phyloP scores from a whole-genome alignment of 2,329 filamentous ascomycete genomes.

The Arthrocladium fulminans region DNA sequence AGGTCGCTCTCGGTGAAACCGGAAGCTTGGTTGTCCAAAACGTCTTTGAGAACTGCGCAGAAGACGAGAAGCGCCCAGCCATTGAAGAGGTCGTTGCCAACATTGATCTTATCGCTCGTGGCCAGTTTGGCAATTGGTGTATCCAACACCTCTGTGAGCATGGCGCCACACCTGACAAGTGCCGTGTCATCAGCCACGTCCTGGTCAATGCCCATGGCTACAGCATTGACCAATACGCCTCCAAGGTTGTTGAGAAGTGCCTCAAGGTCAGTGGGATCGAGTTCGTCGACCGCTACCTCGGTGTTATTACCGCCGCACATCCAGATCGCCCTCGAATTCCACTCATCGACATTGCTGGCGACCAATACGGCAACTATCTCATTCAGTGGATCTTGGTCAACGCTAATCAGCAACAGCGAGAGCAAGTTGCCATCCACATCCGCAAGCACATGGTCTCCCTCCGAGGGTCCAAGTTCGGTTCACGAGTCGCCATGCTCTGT shows the following conservation, averaged over 20 bases:
- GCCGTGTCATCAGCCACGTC: constrained; percentile 89
- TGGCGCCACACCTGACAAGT: constrained; percentile 80
- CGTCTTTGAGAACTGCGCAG: constrained; percentile 97
- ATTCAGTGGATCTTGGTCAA: constrained; percentile 95
- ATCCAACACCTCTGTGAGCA: constrained; percentile 99
- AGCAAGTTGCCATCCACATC: constrained; percentile 87
- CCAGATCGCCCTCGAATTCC: constrained; percentile 89
- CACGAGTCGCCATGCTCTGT: constrained; percentile 96
- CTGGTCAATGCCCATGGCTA: constrained; percentile 89
- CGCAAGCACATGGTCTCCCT: constrained; percentile 99
- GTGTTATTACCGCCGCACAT: constrained; percentile 86
- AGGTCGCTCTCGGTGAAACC: constrained; percentile 93
- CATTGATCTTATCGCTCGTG: constrained; percentile 92
- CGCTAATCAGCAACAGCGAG: constrained; percentile 76
- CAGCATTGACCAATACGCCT: constrained; percentile 98
- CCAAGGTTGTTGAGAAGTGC: constrained; percentile 98
- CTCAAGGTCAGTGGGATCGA: constrained; percentile 89
- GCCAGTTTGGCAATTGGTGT: constrained; percentile 99
- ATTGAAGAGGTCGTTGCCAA: constrained; percentile 93
- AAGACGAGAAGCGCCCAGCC: constrained; percentile 96
- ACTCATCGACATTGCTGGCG: constrained; percentile 91
- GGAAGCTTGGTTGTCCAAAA: constrained; percentile 98
- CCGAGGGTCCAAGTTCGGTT: constrained; percentile 95
- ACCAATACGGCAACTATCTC: constrained; percentile 97
- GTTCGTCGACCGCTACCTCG: constrained; percentile 85